A percentile compares a stretch with the other conserved stretches of the same genome.
These are phyloP conservation scores for Colletotrichum karsti DNA, from an alignment of 2,329 filamentous ascomycete genomes.

Conservation along the genomic window DNA sequence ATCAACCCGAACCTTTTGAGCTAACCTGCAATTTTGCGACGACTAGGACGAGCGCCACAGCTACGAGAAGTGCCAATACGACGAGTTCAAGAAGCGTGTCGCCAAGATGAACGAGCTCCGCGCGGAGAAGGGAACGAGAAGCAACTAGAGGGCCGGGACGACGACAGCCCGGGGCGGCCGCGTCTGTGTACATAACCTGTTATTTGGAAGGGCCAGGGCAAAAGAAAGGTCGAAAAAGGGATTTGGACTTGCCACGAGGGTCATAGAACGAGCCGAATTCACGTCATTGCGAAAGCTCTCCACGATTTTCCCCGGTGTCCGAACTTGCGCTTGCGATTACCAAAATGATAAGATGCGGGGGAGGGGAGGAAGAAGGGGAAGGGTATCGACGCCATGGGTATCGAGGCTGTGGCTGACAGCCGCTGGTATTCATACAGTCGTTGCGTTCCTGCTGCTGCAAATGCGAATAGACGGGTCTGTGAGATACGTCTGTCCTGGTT, in stretches of 20 bases:
- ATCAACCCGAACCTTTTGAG: neutral
- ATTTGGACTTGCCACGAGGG: constrained; percentile 11
- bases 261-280: constrained; percentile 28
- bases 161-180: constrained; percentile 14
- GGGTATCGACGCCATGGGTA: too few relatives aligned
- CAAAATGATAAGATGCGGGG: too few relatives aligned
- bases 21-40: constrained; percentile 7
- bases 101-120: constrained; percentile 98
- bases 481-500: too few relatives aligned
- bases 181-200: constrained; percentile 28
- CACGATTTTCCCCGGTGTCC: too few relatives aligned
- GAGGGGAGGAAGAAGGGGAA: too few relatives aligned
- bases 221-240: constrained; percentile 10
- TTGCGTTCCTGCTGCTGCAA: too few relatives aligned
- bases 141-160: constrained; percentile 71
- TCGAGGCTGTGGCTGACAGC: too few relatives aligned
- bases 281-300: constrained; percentile 16
- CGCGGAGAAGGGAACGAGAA: constrained; percentile 83
- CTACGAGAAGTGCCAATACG: constrained; percentile 99
- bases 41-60: constrained; percentile 90
- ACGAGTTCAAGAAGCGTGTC: constrained; percentile 97
- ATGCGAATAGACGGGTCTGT: too few relatives aligned
- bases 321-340: too few relatives aligned
- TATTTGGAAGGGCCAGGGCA: constrained; percentile 6
- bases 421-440: too few relatives aligned